Evolutionary conservation across 805 yeast genomes (phyloP), one percentile per base, ranked within the genome.

Genomic region (Kodamaea restingae): DNA sequence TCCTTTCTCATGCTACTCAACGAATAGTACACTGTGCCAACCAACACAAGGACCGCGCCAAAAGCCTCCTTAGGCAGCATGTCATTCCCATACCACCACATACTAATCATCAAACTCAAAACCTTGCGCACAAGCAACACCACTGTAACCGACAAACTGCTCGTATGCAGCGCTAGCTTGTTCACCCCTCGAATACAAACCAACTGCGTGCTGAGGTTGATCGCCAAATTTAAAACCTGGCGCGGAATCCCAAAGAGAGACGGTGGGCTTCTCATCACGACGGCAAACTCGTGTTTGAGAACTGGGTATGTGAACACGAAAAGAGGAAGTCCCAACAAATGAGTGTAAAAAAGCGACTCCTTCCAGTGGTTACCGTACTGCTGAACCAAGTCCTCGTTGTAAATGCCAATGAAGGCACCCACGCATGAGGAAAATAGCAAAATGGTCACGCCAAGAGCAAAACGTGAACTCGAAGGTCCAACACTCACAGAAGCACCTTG

Each of bases 171-270:
- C 0, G 81, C 78, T 17, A 84, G 60, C 50, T 65, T 66, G 51
- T 80, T 81, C 9, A 84, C 91, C 4, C 91, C 88, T 9, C 75
- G 60, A 1, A 81, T 76, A 52, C 95, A 84, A 3, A 78, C 37
- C 46, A 48, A 54, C 41, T 58, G 64, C 5, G 63, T 34, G 2
- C 36, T 35, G 18, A 51, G 45, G 36, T 58, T 58, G 4, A 50
- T 17, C 3, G 32, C 38, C 17, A 58, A 43, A 22, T 44, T 40
- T 10, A 44, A 25, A 3, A 43, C 17, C 30, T 49, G 56, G 14
- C 28, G 36, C 12, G 52, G 50, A 10, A 51, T 32, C 15, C 29
- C 32, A 15, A 40, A 28, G n/a, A 35, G 20, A 3, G 10, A 9
- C 6, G 14, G 26, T 15, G 14, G 12, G 14, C 33, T 42, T 17